Evolutionary conservation across 2,329 filamentous ascomycete species (phyloP).

Genomic region (Cordyceps cateniannulata): DNA sequence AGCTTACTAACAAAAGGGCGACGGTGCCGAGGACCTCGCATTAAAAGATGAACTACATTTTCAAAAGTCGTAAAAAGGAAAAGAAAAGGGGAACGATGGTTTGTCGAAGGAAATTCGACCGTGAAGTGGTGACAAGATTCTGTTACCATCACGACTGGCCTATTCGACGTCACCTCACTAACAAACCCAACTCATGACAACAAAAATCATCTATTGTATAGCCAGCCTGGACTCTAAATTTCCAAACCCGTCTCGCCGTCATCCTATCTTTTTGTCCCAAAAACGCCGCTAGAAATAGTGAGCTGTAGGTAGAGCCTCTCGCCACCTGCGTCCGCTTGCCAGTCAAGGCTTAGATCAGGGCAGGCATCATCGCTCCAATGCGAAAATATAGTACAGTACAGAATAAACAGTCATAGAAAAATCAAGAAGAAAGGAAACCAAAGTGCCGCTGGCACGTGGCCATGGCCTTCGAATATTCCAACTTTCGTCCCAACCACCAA

Average conservation of each 20-base stretch:
- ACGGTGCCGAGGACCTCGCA: neutral
- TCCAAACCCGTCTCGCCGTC: conserved; percentile 5
- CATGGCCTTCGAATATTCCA: neutral
- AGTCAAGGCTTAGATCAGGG: conserved; percentile 10
- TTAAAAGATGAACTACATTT: neutral
- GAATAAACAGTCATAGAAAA: neutral
- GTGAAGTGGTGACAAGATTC: too few species aligned
- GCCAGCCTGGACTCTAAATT: conserved; percentile 6
- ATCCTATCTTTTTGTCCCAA: conserved; percentile 5
- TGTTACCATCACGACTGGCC: too few species aligned
- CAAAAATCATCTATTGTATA: neutral
- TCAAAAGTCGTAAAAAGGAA: neutral
- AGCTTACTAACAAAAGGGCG: neutral
- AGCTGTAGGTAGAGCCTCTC: conserved; percentile 1
- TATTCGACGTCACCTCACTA: neutral
- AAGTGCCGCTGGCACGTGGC: conserved; percentile 16
- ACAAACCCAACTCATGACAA: neutral
- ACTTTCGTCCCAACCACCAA: neutral
- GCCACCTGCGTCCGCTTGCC: neutral
- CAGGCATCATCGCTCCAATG: neutral
- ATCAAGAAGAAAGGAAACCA: neutral
- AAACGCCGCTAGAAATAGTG: conserved; percentile 10
- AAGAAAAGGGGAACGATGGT: too few species aligned
- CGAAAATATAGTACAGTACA: conserved; percentile 11
- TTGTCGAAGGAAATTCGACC: too few species aligned